phyloP scores from a whole-genome alignment of 257 asterid species.

The Ballota nigra region DNA sequence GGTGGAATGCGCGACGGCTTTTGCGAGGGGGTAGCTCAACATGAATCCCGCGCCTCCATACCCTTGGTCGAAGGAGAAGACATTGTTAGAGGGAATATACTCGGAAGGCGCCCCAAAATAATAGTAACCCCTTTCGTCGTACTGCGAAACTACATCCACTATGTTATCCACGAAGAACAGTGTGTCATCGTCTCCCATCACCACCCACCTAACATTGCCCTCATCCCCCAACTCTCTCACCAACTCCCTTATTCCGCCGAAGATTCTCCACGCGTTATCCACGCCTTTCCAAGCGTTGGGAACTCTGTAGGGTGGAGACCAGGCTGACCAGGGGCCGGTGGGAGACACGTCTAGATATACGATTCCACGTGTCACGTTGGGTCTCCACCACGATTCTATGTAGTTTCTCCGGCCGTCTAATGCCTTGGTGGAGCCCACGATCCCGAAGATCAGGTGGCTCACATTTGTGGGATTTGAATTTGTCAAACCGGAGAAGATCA shows the following conservation, averaged over 20 bases:
- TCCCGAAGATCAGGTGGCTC: conserved; percentile 52
- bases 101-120: conserved; percentile 66
- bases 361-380: conserved; percentile 34
- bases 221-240: conserved; percentile 35
- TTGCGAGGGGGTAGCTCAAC: conserved; percentile 52
- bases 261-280: neutral
- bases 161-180: conserved; percentile 59
- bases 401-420: conserved; percentile 40
- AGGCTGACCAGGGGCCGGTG: conserved; percentile 43
- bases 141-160: conserved; percentile 41
- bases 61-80: conserved; percentile 46
- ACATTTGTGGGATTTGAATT: conserved; percentile 31
- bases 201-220: conserved; percentile 52
- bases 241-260: conserved; percentile 39
- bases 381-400: conserved; percentile 63
- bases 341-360: conserved; percentile 47
- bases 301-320: conserved; percentile 47
- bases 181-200: conserved; percentile 78
- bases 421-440: conserved; percentile 45
- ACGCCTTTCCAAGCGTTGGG: conserved; percentile 19
- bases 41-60: conserved; percentile 60
- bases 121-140: conserved; percentile 52
- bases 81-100: conserved; percentile 36
- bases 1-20: conserved; percentile 36
- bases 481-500: neutral